Base-by-base conservation (phyloP, 2,329 filamentous ascomycete species). In the Pseudopyrenochaeta lycopersici region DNA sequence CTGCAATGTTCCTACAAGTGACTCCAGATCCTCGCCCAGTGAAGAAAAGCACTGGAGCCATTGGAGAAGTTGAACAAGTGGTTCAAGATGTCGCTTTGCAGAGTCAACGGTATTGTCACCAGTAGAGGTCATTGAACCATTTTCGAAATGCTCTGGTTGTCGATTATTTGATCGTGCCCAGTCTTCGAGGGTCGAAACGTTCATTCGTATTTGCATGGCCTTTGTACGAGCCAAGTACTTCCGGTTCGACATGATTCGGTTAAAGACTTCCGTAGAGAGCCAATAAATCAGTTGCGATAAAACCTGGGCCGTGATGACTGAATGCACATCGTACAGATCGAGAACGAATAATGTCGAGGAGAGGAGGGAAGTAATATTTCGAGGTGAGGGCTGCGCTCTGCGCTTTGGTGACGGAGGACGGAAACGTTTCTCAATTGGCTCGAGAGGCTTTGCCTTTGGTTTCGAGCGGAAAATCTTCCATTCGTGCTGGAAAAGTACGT, bases 141-240 rank as follows among this genome's bases (percentile, higher is more conserved):
- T 90, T 75, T 99, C 94, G 73, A 92, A 98, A 76, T 98, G 94
- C 71, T 98, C 95, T 1, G 95, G 92, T 64, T 96, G 89, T 23
- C 95, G 87, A 73, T 97, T 98, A 77, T 99, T 99, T 14, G 86
- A 84, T 27, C 94, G 85, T 1, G 95, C 94, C 95, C 95, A 99
- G 71, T 99, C 95, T 75, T 99, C 95, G 17, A 99, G 81, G 7
- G 88, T 89, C 0, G 95, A 98, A 6, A 99, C 88, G 73, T 99
- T 99, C 93, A 99, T 98, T 63, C 95, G 91, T 66, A 99, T 98
- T 75, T 99, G 95, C 95, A 99, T 99, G 3, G 95, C 95, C 76
- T 99, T 99, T 15, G 95, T 99, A 47, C 95, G 86, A 5, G 95
- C 94, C 9, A 99, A 83, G 70, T 97, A 99, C 73, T 94, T 93